Percentiles rank a stretch among this genome's conserved stretches.
Evolutionary conservation across 768 basidiomycete species (phyloP).

Genomic region (Boletales sp.): DNA sequence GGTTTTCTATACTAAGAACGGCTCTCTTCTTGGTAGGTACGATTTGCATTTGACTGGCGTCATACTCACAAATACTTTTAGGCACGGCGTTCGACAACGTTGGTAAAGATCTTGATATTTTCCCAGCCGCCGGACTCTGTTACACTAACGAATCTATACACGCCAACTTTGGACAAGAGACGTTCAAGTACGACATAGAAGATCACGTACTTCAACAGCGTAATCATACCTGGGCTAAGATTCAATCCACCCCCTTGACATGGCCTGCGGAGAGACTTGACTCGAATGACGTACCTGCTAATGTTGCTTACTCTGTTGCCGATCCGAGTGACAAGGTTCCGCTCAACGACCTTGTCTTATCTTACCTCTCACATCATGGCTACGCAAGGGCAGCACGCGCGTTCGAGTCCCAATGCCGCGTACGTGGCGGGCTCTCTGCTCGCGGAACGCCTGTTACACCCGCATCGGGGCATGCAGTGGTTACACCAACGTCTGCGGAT

Average conservation of each 20-base stretch:
- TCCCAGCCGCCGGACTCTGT: slow-evolving; percentile 87
- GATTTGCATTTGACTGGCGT: slow-evolving; percentile 1
- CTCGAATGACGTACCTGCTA: slow-evolving; percentile 5
- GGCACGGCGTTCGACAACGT: slow-evolving; percentile 72
- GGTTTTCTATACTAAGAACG: slow-evolving; percentile 91
- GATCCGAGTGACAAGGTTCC: slow-evolving; percentile 55
- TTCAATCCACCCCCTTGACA: slow-evolving; percentile 55
- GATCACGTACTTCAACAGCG: slow-evolving; percentile 74
- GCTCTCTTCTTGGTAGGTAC: slow-evolving; percentile 56
- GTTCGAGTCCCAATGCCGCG: slow-evolving; percentile 51
- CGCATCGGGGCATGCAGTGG: not conserved
- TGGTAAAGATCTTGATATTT: slow-evolving; percentile 62
- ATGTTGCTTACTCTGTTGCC: slow-evolving; percentile 12
- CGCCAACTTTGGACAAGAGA: slow-evolving; percentile 84
- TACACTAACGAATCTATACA: slow-evolving; percentile 73
- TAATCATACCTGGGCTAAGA: slow-evolving; percentile 61
- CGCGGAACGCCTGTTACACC: slow-evolving; percentile 1
- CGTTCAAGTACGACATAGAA: slow-evolving; percentile 90
- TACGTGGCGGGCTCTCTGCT: slow-evolving; percentile 23
- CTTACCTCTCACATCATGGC: slow-evolving; percentile 83
- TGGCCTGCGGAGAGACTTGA: slow-evolving; percentile 30
- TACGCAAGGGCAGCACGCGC: slow-evolving; percentile 69
- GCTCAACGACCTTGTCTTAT: slow-evolving; percentile 69
- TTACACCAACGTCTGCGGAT: slow-evolving; percentile 18
- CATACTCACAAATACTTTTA: slow-evolving; percentile 24